Percentiles rank a stretch among this genome's conserved stretches.
Evolutionary conservation across 1,284 basidiomycete species (phyloP).

Genomic region (Naganishia sp.): DNA sequence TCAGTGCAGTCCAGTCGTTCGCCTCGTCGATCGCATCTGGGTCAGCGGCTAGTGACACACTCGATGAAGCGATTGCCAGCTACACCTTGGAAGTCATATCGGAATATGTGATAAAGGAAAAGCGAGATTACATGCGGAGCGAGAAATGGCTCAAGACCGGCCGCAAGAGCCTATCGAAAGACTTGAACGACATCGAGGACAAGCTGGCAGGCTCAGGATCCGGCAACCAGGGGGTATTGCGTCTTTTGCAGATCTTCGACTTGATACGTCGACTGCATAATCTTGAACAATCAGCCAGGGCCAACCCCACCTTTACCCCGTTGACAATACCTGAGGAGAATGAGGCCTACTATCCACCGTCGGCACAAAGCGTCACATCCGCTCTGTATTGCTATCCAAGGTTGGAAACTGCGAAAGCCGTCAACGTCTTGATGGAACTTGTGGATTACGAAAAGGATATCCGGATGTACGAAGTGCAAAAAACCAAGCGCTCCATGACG

Average conservation of each 20-base stretch:
- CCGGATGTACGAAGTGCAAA: conserved; percentile 26
- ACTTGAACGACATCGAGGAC: conserved; percentile 52
- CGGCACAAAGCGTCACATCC: conserved; percentile 49
- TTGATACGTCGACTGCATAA: conserved; percentile 29
- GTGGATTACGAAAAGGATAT: conserved; percentile 48
- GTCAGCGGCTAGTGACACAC: neutral
- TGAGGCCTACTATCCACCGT: conserved; percentile 38
- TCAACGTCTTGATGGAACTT: conserved; percentile 48
- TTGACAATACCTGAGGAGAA: conserved; percentile 21
- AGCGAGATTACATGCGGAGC: conserved; percentile 53
- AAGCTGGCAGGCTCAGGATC: conserved; percentile 36
- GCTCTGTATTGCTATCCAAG: conserved; percentile 52
- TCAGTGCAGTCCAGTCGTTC: conserved; percentile 40
- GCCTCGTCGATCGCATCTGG: conserved; percentile 14
- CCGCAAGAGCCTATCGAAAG: conserved; percentile 47
- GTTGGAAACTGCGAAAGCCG: conserved; percentile 42
- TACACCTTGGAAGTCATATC: conserved; percentile 50
- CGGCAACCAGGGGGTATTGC: conserved; percentile 8
- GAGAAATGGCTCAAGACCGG: conserved; percentile 52
- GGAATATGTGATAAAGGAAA: conserved; percentile 51
- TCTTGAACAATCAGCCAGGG: conserved; percentile 10
- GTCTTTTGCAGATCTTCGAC: conserved; percentile 31
- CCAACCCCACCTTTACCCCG: conserved; percentile 9
- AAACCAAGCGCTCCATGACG: conserved; percentile 22
- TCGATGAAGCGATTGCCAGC: conserved; percentile 39